phyloP scores from a whole-genome alignment of 2,329 filamentous ascomycete species.

The Bipolaris sorokiniana region DNA sequence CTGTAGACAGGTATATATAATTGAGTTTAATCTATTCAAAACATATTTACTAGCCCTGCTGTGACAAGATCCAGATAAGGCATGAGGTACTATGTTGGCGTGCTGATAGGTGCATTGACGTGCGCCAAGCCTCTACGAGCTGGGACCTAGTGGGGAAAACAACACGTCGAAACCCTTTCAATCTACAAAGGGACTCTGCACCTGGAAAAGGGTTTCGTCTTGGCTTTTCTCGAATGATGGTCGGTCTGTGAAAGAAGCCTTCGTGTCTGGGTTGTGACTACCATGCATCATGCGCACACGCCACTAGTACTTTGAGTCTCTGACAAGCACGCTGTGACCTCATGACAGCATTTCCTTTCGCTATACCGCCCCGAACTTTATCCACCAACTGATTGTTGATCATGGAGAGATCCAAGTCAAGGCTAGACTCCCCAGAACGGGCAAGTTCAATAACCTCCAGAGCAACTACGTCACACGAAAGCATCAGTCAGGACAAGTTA shows the following conservation, averaged over 20 bases:
- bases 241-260: neutral
- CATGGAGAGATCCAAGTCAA: slow-evolving; percentile 34
- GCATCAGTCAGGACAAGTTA: slow-evolving; percentile 27
- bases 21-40: neutral
- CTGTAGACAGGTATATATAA: slow-evolving; percentile 20
- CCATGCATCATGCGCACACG: slow-evolving; percentile 7
- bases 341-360: slow-evolving; percentile 6
- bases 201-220: neutral
- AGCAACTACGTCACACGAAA: slow-evolving; percentile 36
- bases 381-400: slow-evolving; percentile 8
- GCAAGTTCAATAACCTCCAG: slow-evolving; percentile 33
- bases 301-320: neutral
- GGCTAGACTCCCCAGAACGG: slow-evolving; percentile 30
- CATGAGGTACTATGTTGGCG: neutral
- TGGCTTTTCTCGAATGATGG: neutral
- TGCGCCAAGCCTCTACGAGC: slow-evolving; percentile 10
- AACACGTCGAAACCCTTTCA: slow-evolving; percentile 5
- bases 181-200: neutral
- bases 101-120: slow-evolving; percentile 9
- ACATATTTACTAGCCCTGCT: neutral
- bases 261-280: neutral
- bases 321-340: slow-evolving; percentile 6
- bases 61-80: neutral
- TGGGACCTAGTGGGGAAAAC: slow-evolving; percentile 2
- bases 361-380: neutral